These are phyloP conservation scores for Candida peoriensis DNA, from an alignment of 805 yeast genomes.

Conservation along the genomic window DNA sequence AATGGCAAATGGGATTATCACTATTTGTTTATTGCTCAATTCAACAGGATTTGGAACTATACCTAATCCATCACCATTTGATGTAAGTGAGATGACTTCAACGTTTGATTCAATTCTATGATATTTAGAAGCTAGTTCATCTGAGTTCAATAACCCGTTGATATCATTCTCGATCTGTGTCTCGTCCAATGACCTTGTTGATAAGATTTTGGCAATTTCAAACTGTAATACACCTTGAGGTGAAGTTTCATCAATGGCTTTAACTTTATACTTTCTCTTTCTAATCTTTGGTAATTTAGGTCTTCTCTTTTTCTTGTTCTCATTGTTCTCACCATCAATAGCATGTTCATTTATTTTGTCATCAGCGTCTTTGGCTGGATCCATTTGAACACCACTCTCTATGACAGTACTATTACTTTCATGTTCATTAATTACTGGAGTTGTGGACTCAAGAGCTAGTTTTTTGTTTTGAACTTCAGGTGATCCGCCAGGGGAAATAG, in stretches of 20 bases:
- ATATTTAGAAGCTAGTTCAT: conserved; percentile 37
- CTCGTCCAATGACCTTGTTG: conserved; percentile 33
- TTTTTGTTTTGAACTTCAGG: too few species aligned
- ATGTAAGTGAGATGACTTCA: conserved; percentile 50
- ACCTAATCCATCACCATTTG: conserved; percentile 88
- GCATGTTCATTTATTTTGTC: too few species aligned
- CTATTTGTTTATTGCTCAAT: conserved; percentile 46
- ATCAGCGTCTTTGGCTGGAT: too few species aligned
- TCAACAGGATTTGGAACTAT: conserved; percentile 57
- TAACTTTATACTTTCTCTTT: conserved; percentile 52
- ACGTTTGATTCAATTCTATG: conserved; percentile 60
- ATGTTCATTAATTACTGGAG: too few species aligned
- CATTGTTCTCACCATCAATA: too few species aligned
- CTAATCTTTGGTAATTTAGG: conserved; percentile 24
- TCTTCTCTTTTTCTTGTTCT: conserved; percentile 1
- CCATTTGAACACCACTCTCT: too few species aligned
- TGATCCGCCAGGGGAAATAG: too few species aligned
- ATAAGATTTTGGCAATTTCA: conserved; percentile 62
- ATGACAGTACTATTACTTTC: too few species aligned
- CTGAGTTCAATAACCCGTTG: conserved; percentile 56
- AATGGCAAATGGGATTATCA: conserved; percentile 77
- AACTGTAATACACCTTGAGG: conserved; percentile 73
- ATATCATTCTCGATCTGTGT: conserved; percentile 62
- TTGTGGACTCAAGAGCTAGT: too few species aligned
- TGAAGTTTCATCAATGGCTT: conserved; percentile 68